A percentile compares a stretch with the other conserved stretches of the same genome.
Conservation (phyloP, 805 yeast species). For the Ascoidea tarda region DNA sequence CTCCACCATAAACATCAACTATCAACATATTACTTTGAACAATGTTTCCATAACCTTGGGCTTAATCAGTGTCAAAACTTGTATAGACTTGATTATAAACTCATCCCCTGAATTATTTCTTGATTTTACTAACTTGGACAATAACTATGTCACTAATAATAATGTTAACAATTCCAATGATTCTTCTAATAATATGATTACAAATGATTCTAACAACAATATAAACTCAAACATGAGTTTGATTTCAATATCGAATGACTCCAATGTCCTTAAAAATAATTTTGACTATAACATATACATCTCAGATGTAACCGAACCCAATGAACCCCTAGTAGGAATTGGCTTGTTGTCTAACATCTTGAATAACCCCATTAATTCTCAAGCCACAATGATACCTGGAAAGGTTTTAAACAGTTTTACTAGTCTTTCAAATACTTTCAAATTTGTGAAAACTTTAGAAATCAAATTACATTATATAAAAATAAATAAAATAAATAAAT, state of each 20-base stretch:
- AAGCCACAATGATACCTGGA: conserved; percentile 9
- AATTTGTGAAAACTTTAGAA: neutral
- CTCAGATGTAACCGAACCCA: conserved; percentile 9
- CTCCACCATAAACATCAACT: conserved; percentile 4
- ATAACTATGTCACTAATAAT: too few relatives aligned
- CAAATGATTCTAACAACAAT: too few relatives aligned
- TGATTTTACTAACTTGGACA: too few relatives aligned
- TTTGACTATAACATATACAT: conserved; percentile 9
- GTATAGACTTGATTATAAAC: conserved; percentile 4
- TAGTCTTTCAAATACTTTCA: neutral
- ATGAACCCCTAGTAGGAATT: conserved; percentile 9
- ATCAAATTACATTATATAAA: conserved; percentile 1
- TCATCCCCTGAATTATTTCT: conserved; percentile 8
- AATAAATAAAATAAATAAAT: conserved; percentile 3
- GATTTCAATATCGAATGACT: neutral
- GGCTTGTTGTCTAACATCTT: conserved; percentile 7
- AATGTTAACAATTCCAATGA: too few relatives aligned
- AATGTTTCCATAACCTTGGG: conserved; percentile 8
- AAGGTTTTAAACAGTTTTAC: conserved; percentile 5
- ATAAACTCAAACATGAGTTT: too few relatives aligned
- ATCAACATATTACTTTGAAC: conserved; percentile 8
- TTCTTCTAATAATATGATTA: too few relatives aligned
- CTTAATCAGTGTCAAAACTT: conserved; percentile 5
- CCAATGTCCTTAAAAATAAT: neutral
- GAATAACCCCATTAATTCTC: neutral